A percentile compares a stretch with the other conserved stretches of the same genome.
phyloP scores from a whole-genome alignment of 495 filamentous ascomycete genomes.

The Trichocladium antarcticum region DNA sequence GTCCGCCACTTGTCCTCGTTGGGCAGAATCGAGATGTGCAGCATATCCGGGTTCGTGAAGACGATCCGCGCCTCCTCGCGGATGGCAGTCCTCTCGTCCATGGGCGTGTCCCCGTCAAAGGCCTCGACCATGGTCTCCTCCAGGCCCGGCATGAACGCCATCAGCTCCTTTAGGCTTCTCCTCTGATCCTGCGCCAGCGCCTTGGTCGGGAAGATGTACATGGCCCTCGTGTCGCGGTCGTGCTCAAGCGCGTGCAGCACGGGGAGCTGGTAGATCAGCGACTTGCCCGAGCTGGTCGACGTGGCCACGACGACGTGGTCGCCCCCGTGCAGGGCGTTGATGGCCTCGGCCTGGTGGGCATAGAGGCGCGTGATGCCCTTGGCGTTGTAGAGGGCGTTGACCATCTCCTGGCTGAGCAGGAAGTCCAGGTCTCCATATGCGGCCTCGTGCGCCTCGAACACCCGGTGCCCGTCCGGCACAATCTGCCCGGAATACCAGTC shows the following conservation, averaged over 20 bases:
- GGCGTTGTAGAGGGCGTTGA: constrained; percentile 90
- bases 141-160: constrained; percentile 68
- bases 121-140: constrained; percentile 74
- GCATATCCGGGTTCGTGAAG: constrained; percentile 98
- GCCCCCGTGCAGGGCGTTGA: constrained; percentile 76
- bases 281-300: constrained; percentile 93
- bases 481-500: constrained; percentile 89
- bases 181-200: constrained; percentile 92
- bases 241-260: constrained; percentile 80
- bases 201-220: constrained; percentile 99
- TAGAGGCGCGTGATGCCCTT: constrained; percentile 80
- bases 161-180: constrained; percentile 73
- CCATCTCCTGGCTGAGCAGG: constrained; percentile 74
- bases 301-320: constrained; percentile 87
- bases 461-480: constrained; percentile 84
- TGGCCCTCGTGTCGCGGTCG: constrained; percentile 64
- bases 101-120: constrained; percentile 90
- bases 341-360: constrained; percentile 87
- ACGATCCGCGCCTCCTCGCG: constrained; percentile 86
- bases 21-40: constrained; percentile 88
- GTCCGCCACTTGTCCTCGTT: constrained; percentile 82
- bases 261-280: constrained; percentile 89
- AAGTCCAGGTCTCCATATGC: constrained; percentile 80
- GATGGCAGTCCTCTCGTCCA: constrained; percentile 63
- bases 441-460: constrained; percentile 78